A percentile compares a stretch with the other conserved stretches of the same genome.
Conservation (phyloP, 441 rosid genomes). For the Rhodomyrtus psidioides region DNA sequence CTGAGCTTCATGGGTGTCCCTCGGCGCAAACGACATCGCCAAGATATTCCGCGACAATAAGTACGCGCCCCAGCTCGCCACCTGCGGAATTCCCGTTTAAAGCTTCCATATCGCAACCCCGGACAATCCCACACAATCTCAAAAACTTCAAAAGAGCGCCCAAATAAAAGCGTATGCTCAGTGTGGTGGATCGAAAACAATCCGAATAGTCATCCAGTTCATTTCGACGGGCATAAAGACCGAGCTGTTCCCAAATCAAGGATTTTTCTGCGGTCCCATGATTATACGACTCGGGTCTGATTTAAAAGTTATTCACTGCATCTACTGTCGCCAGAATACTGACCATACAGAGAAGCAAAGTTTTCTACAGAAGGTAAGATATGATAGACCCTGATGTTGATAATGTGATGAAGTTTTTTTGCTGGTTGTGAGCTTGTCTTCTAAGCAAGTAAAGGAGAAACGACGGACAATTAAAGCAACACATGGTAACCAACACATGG, state of each 20-base stretch:
- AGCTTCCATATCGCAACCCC: background rate
- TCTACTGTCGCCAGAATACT: background rate
- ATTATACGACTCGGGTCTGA: background rate
- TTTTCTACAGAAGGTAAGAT: background rate
- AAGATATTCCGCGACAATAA: slow-evolving; percentile 3
- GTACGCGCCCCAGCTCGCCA: slow-evolving; percentile 15
- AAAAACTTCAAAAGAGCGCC: background rate
- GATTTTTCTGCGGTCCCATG: background rate
- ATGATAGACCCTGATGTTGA: background rate
- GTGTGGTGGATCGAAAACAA: no score
- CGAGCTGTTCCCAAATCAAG: background rate
- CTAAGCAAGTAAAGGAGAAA: background rate
- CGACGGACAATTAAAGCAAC: background rate
- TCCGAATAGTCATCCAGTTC: background rate
- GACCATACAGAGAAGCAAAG: background rate
- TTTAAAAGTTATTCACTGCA: background rate
- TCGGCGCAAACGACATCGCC: slow-evolving; percentile 8
- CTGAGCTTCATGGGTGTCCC: slow-evolving; percentile 16
- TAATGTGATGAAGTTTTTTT: background rate
- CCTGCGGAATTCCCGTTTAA: background rate
- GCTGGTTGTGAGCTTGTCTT: background rate
- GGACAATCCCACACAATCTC: background rate
- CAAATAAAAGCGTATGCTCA: background rate
- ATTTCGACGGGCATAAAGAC: background rate
- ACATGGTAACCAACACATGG: background rate